Conservation (phyloP, 768 basidiomycete species). For the Porphyrellus cyaneotinctus region DNA sequence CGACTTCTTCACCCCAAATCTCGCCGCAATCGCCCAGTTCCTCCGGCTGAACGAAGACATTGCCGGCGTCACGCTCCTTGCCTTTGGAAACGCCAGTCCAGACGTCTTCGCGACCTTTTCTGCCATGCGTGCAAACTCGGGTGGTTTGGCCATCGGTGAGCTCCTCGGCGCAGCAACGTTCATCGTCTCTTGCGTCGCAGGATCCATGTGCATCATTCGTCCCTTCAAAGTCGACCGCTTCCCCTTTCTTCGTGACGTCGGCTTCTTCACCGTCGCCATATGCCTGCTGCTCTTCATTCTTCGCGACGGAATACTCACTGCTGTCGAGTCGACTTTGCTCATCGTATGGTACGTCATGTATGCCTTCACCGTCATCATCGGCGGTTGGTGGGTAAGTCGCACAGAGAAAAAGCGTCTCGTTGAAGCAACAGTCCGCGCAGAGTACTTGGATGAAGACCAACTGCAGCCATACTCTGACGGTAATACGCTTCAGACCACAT, state of each 20-base stretch:
- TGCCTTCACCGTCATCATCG: constrained; percentile 68
- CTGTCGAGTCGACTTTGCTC: constrained; percentile 70
- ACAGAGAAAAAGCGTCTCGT: constrained; percentile 42
- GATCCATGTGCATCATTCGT: constrained; percentile 95
- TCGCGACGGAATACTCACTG: constrained; percentile 64
- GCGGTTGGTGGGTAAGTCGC: constrained; percentile 71
- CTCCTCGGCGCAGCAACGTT: constrained; percentile 93
- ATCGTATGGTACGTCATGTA: constrained; percentile 74
- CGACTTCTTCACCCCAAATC: constrained; percentile 97
- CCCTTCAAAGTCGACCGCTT: constrained; percentile 81
- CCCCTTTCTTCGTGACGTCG: constrained; percentile 90
- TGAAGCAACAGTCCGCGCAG: constrained; percentile 54
- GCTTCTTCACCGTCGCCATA: constrained; percentile 88
- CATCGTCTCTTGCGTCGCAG: constrained; percentile 94
- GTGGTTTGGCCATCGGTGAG: constrained; percentile 90
- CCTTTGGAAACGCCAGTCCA: constrained; percentile 96
- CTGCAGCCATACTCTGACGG: constrained; percentile 60
- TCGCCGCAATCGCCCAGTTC: constrained; percentile 81
- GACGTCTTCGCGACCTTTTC: constrained; percentile 96
- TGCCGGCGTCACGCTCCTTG: constrained; percentile 94
- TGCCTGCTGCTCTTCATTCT: constrained; percentile 71
- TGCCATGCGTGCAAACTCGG: constrained; percentile 81
- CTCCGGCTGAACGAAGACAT: constrained; percentile 90
- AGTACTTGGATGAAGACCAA: constrained; percentile 47
- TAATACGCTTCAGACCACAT: constrained; percentile 38